Evolutionary conservation across 306 rosid species (phyloP).

Genomic region (Notholithocarpus densiflorus): DNA sequence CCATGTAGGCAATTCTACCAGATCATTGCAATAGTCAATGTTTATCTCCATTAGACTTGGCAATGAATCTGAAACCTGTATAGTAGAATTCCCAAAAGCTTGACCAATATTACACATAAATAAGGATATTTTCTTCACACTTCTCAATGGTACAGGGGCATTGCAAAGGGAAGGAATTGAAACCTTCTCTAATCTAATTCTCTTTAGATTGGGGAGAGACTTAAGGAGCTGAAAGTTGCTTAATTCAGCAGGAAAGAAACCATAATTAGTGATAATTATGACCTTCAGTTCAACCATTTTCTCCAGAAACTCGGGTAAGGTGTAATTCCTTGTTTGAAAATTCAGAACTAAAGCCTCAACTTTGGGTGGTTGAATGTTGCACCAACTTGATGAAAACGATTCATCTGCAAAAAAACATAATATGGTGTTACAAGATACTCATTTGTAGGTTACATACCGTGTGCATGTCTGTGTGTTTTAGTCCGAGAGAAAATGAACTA

Average conservation of each 20-base stretch:
- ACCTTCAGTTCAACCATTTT: constrained; percentile 8
- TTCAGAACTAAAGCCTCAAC: not conserved
- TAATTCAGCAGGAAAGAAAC: not conserved
- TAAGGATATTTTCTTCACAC: constrained; percentile 31
- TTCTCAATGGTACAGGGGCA: not conserved
- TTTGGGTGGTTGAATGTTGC: not conserved
- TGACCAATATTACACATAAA: constrained; percentile 38
- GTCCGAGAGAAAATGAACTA: not conserved
- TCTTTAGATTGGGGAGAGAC: not conserved
- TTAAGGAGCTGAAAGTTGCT: not conserved
- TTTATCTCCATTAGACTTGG: constrained; percentile 37
- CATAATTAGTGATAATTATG: not conserved
- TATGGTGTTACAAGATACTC: not conserved
- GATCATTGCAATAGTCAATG: constrained; percentile 40
- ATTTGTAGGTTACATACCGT: not conserved
- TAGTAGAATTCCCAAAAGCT: constrained; percentile 17
- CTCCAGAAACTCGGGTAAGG: not conserved
- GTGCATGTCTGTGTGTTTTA: not conserved
- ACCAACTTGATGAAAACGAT: not conserved
- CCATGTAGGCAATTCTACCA: constrained; percentile 22
- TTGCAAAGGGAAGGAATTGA: constrained; percentile 22
- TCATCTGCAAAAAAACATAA: not conserved
- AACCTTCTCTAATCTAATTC: constrained; percentile 3
- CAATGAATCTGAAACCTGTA: constrained; percentile 26
- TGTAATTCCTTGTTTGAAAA: not conserved